Conservation (phyloP, 805 yeast species). For the Saccharomycopsis sp. region DNA sequence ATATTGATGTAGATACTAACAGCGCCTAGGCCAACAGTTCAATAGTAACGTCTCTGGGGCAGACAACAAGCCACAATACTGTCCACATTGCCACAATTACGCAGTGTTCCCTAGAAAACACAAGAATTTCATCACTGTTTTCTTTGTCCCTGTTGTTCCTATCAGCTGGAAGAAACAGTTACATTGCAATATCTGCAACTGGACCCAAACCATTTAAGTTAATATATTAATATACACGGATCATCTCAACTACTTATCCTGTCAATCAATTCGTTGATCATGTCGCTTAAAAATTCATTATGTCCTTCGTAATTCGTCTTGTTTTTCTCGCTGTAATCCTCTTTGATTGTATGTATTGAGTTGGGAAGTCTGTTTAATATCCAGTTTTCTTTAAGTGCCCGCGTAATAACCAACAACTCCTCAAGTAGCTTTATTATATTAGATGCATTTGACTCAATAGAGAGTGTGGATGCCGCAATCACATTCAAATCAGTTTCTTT, state of each 20-base stretch:
- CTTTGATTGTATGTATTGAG: slow-evolving; percentile 12
- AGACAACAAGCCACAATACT: slow-evolving; percentile 26
- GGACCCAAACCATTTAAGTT: slow-evolving; percentile 34
- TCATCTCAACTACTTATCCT: slow-evolving; percentile 4
- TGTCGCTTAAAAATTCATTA: slow-evolving; percentile 11
- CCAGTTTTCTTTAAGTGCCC: slow-evolving; percentile 19
- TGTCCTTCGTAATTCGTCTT: slow-evolving; percentile 17
- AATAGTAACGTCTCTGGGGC: slow-evolving; percentile 11
- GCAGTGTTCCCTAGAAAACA: slow-evolving; percentile 47
- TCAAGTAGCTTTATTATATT: slow-evolving; percentile 15
- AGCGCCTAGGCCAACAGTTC: slow-evolving; percentile 20
- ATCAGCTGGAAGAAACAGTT: slow-evolving; percentile 45
- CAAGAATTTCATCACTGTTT: slow-evolving; percentile 46
- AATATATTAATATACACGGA: too few relatives aligned
- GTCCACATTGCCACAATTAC: slow-evolving; percentile 55
- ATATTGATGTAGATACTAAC: too few relatives aligned
- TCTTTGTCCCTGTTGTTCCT: slow-evolving; percentile 51
- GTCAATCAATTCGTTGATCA: slow-evolving; percentile 17
- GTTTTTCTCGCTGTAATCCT: slow-evolving; percentile 15
- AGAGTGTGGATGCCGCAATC: slow-evolving; percentile 17
- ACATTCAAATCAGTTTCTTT: slow-evolving; percentile 11
- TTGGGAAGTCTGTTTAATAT: slow-evolving; percentile 19
- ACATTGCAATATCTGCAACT: slow-evolving; percentile 46
- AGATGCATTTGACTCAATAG: slow-evolving; percentile 16
- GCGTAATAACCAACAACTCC: slow-evolving; percentile 17